phyloP scores from a whole-genome alignment of 257 asterid species.

The Apocynum venetum region DNA sequence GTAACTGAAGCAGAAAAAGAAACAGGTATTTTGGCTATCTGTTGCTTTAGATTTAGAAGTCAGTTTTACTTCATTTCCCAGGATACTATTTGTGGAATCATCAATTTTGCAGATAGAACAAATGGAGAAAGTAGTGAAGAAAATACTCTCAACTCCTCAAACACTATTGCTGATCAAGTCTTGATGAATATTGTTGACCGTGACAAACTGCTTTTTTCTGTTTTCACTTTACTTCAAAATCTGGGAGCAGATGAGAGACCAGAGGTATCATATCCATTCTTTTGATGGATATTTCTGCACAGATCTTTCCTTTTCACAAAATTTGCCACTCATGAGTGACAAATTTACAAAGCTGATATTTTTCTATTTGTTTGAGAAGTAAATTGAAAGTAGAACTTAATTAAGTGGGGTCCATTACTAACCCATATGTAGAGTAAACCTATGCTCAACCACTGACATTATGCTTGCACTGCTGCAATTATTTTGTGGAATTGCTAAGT shows the following conservation, averaged over 20 bases:
- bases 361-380: not conserved
- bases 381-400: not conserved
- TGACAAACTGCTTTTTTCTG: constrained; percentile 75
- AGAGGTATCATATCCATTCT: constrained; percentile 52
- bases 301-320: not conserved
- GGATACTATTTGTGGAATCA: constrained; percentile 15
- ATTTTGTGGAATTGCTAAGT: not conserved
- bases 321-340: not conserved
- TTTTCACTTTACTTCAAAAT: constrained; percentile 78
- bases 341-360: not conserved
- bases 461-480: not conserved
- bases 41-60: constrained; percentile 1
- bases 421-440: not conserved
- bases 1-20: constrained; percentile 46
- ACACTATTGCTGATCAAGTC: constrained; percentile 34
- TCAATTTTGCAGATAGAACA: constrained; percentile 47
- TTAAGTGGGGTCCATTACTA: not conserved
- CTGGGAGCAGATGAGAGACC: constrained; percentile 96
- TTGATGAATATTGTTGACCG: constrained; percentile 45
- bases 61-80: constrained; percentile 3
- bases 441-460: not conserved
- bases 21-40: constrained; percentile 38
- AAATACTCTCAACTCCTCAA: constrained; percentile 26
- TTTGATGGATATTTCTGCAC: constrained; percentile 11
- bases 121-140: constrained; percentile 36